Evolutionary conservation across 192 early-diverging fungal genomes (phyloP), one percentile per base, ranked within the genome.

Genomic region (Lunasporangiospora selenospora): DNA sequence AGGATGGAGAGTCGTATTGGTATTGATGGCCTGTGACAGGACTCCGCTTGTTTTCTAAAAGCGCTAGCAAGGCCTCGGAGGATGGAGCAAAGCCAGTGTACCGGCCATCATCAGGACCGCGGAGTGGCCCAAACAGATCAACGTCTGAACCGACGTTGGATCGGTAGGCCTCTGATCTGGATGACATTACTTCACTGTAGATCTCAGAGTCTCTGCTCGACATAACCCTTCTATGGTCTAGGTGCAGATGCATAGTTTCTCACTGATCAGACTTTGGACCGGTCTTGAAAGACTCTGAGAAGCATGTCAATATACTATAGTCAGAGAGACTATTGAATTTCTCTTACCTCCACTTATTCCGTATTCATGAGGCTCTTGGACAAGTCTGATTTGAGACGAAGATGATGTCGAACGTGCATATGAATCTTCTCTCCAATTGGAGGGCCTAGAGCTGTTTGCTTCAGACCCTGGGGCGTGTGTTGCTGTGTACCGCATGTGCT

Each of bases 11-110:
- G 7, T 57, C 67, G 27, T 73, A 43, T 2, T 62, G 67, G 41
- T 73, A 73, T 4, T 50, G 48, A 19, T 73, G 67, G 29, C 67
- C 67, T 2, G 54, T 31, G 13, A 53, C 33, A 6, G 38, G 67
- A 6, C 53, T 55, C 4, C 67, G 43, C 52, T 87, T 89, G 71
- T 81, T 87, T 70, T 91, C 85, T 12, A 91, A 66, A 59, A 87
- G 73, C 33, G 87, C 83, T 30, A 88, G 77, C 41, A 88, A 82
- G 3, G 89, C 88, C 27, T 88, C 89, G 15, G 87, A 84, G 0
- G 89, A 89, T 2, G 89, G 83, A 6, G 85, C 87, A 30, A 85
- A 91, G 0, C 80, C 80, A 30, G 84, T 88, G 58, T 91, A 91
- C 39, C 89, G 84, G 10, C 85, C 86, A 36, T 89, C 88, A 23